Base-by-base conservation (phyloP, 1,139 yeast species). In the Magnusiomyces fungicola region DNA sequence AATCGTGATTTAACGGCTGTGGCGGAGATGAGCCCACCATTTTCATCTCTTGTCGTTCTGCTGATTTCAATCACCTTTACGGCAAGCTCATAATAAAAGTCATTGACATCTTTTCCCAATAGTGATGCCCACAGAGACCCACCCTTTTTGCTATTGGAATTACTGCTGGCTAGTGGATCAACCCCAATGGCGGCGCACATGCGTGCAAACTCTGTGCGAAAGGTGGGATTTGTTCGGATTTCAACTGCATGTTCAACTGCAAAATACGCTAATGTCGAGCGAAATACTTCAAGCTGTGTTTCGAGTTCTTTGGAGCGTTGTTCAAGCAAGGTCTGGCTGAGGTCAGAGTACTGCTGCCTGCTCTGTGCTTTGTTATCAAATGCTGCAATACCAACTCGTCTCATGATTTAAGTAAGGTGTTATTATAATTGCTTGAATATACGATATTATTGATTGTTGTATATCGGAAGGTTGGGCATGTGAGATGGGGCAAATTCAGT, bases 101-200 rank as follows among this genome's bases (percentile, higher is more conserved):
- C 87, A 22, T 74, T 73, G n/a, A 69, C 71, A 46, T 71, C 69
- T 43, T 65, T 62, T 24, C 71, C 71, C n/a, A 68, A 57, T 39
- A 67, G 46, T 34, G 60, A 61, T 1, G 70, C 64, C 70, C 72
- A 68, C 36, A 66, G 47, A 21, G 71, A 64, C 10, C 67, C 63
- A 34, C 60, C 58, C 41, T 48, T 61, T 50, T 47, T 67, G 19
- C 41, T 43, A 12, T 27, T 21, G 60, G 60, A 65, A 54, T 61
- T 69, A 46, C 74, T 69, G 36, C 73, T 63, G 36, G 81, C 82
- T 39, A 87, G 65, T 1, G 95, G 92, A 61, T 88, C 95, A n/a
- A 87, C 80, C 1, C 95, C 96, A 19, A 86, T 81, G 60, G 83
- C 80, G 22, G 75, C 72, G 58, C 95, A 85, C 74, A 88, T 81